These are phyloP conservation scores for Ogataea pini DNA, from an alignment of 805 yeast species.

Conservation along the genomic window DNA sequence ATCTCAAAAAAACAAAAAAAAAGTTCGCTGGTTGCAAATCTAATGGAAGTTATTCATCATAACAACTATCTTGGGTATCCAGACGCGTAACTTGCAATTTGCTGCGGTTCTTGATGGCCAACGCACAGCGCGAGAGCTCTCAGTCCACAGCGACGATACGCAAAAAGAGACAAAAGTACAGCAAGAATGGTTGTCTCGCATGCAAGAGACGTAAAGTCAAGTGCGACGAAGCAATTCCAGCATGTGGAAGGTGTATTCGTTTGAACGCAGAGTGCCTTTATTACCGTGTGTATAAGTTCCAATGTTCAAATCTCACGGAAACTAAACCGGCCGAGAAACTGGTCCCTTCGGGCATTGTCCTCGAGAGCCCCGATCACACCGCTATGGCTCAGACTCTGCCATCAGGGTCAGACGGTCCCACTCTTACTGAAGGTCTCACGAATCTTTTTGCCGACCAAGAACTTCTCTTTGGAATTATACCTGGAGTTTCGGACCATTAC, in stretches of 20 bases:
- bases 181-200: conserved; percentile 42
- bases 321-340: not conserved
- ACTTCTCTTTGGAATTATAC: conserved; percentile 24
- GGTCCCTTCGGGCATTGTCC: no score
- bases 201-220: conserved; percentile 43
- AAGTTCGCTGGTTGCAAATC: not conserved
- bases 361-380: no score
- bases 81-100: no score
- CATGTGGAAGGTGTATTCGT: conserved; percentile 40
- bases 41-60: no score
- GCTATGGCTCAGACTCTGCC: no score
- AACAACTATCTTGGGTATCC: no score
- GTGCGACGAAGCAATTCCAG: conserved; percentile 36
- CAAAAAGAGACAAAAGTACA: conserved; percentile 38
- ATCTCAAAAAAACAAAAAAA: conserved; percentile 1
- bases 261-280: conserved; percentile 38
- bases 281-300: conserved; percentile 31
- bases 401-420: no score
- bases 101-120: no score
- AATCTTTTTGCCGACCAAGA: conserved; percentile 27
- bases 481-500: conserved; percentile 18
- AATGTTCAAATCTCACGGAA: conserved; percentile 15
- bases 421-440: conserved; percentile 18
- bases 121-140: no score
- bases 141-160: not conserved